Evolutionary conservation across 108 stramenopile species (phyloP).

Genomic region (Nitzschia sp.): DNA sequence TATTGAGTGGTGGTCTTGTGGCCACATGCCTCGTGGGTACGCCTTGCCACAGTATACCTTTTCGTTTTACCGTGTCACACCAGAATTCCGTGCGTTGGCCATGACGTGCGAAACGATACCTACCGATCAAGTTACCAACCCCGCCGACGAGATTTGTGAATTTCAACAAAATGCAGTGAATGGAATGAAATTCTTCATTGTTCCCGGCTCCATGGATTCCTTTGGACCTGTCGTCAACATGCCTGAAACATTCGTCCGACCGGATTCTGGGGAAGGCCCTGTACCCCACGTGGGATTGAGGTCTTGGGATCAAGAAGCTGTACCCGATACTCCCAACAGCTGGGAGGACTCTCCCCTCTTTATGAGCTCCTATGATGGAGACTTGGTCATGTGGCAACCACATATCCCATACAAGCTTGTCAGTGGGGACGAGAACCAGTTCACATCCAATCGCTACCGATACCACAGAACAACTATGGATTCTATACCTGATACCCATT

Average conservation of each 20-base stretch:
- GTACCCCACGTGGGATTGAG: slow-evolving; percentile 30
- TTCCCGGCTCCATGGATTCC: slow-evolving; percentile 16
- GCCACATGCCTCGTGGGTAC: slow-evolving; percentile 26
- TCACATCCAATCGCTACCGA: slow-evolving; percentile 16
- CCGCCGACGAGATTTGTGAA: slow-evolving; percentile 22
- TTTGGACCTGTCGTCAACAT: slow-evolving; percentile 23
- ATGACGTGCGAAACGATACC: slow-evolving; percentile 25
- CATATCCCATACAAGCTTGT: slow-evolving; percentile 26
- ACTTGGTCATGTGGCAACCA: slow-evolving; percentile 35
- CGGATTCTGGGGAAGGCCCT: slow-evolving; percentile 9
- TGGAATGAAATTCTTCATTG: slow-evolving; percentile 33
- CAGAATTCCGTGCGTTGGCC: slow-evolving; percentile 28
- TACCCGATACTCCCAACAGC: slow-evolving; percentile 13
- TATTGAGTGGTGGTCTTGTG: slow-evolving; percentile 38
- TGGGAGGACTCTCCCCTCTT: slow-evolving; percentile 31
- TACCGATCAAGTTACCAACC: slow-evolving; percentile 13
- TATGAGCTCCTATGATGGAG: slow-evolving; percentile 33
- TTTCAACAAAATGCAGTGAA: slow-evolving; percentile 14
- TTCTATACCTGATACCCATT: slow-evolving; percentile 31
- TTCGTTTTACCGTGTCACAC: slow-evolving; percentile 33
- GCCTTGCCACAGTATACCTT: slow-evolving; percentile 26
- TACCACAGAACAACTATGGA: slow-evolving; percentile 29
- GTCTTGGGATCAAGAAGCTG: slow-evolving; percentile 17
- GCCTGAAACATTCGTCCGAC: slow-evolving; percentile 17
- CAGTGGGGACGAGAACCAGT: slow-evolving; percentile 6